Evolutionary conservation across 495 filamentous ascomycete genomes (phyloP), one percentile per base, ranked within the genome.

Genomic region (Annulohypoxylon nitens): DNA sequence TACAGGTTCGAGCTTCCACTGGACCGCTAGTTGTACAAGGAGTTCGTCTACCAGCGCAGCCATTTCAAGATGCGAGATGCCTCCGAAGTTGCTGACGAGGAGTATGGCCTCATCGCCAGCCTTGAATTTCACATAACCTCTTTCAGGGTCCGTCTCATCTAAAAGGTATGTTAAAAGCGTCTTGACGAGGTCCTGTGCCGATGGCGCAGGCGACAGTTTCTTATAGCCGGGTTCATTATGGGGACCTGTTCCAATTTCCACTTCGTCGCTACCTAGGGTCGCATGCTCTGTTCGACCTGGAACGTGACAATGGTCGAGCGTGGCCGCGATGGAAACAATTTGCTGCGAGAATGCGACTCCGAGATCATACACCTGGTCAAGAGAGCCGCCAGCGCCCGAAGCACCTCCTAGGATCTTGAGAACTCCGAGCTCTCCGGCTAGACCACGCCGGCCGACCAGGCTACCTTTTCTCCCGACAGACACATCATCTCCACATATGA

Each of bases 281-380:
- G 84, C 85, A 69, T 88, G 86, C 39, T 89, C 87, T 30, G 85
- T 78, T 64, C 88, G 80, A 0, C 88, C 88, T 0, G 88, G 88
- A 11, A 90, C 88, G 70, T 90, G 88, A 78, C 88, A 90, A 71
- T 90, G 88, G 76, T 90, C 88, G 16, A 90, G 76, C 0, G 86
- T 88, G 23, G 87, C 84, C 14, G 87, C 88, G 58, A 90, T 89
- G 20, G 87, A 88, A 59, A 88, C 88, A 34, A 88, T 81, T 66
- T 89, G 84, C 18, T 78, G 76, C 39, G 86, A 87, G 50, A 88
- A 81, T 34, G 85, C 82, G 4, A 83, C 80, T 20, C 88, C 88
- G 23, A 90, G 82, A 65, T 88, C 81, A 58, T 86, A 83, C n/a
- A 87, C 84, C 73, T 83, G 79, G 30, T 89, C 88, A 47, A 89